Evolutionary conservation across 257 asterid species (phyloP).

Genomic region (Capsicum pubescens): DNA sequence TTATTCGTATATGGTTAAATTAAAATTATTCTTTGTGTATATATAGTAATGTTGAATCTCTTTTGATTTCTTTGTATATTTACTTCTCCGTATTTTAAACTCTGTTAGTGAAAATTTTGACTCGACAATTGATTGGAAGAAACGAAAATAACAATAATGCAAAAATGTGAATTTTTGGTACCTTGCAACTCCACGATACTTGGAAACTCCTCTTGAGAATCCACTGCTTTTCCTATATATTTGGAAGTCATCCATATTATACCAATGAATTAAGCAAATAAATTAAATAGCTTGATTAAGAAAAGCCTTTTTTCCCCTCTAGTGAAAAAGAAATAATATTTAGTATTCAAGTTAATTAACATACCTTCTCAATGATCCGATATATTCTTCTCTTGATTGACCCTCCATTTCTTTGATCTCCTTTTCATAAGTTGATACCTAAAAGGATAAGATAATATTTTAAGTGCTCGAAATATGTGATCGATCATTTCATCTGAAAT

Average conservation of each 20-base stretch:
- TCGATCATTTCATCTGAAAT: background rate
- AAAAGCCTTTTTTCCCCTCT: no score
- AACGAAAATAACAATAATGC: background rate
- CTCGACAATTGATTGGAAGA: background rate
- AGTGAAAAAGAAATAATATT: background rate
- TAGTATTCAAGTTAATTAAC: background rate
- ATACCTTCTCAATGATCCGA: slow-evolving; percentile 82
- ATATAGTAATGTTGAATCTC: no score
- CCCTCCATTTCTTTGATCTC: slow-evolving; percentile 71
- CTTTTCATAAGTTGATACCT: slow-evolving; percentile 67
- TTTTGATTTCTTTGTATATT: no score
- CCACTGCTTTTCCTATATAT: slow-evolving; percentile 84
- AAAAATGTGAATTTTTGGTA: background rate
- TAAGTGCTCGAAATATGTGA: background rate
- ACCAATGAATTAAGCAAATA: background rate
- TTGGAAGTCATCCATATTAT: background rate
- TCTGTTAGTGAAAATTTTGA: no score
- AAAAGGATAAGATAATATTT: slow-evolving; percentile 14
- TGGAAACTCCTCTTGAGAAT: slow-evolving; percentile 85
- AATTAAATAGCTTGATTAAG: background rate
- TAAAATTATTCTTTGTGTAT: no score
- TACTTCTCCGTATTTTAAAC: no score
- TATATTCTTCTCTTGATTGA: slow-evolving; percentile 85
- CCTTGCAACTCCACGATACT: slow-evolving; percentile 94
- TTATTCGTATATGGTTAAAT: no score